phyloP scores from a whole-genome alignment of 2,329 filamentous ascomycete species.

The Venturia asperata region DNA sequence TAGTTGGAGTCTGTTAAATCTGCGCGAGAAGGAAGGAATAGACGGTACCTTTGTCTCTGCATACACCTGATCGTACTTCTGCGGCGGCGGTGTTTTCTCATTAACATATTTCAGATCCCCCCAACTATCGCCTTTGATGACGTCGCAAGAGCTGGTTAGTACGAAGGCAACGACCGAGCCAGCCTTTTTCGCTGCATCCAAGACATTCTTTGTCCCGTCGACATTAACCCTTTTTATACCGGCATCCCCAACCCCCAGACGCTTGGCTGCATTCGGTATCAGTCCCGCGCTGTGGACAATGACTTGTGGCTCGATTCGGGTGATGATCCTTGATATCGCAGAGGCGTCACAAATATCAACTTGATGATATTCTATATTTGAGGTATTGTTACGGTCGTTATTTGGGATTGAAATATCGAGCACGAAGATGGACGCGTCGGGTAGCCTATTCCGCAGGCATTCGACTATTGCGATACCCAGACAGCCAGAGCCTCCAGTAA shows the following conservation, averaged over 20 bases:
- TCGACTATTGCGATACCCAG: neutral
- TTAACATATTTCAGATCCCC: neutral
- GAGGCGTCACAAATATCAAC: neutral
- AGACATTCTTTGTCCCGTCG: slow-evolving; percentile 70
- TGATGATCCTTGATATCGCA: neutral
- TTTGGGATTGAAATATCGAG: neutral
- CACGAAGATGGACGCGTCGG: neutral
- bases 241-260: slow-evolving; percentile 4
- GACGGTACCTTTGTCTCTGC: neutral
- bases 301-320: neutral
- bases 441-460: neutral
- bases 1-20: slow-evolving; percentile 1
- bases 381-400: neutral
- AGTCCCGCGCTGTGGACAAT: slow-evolving; percentile 1
- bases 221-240: slow-evolving; percentile 59
- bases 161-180: slow-evolving; percentile 70
- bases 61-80: neutral
- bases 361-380: neutral
- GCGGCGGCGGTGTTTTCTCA: neutral
- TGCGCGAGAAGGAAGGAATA: neutral
- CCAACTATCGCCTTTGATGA: slow-evolving; percentile 9
- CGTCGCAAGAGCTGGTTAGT: slow-evolving; percentile 58
- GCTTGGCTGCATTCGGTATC: neutral
- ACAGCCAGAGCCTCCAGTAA: neutral
- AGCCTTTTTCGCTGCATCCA: slow-evolving; percentile 62